Conservation (phyloP, 352 stramenopile species). For the Phytophthora uliginosa region DNA sequence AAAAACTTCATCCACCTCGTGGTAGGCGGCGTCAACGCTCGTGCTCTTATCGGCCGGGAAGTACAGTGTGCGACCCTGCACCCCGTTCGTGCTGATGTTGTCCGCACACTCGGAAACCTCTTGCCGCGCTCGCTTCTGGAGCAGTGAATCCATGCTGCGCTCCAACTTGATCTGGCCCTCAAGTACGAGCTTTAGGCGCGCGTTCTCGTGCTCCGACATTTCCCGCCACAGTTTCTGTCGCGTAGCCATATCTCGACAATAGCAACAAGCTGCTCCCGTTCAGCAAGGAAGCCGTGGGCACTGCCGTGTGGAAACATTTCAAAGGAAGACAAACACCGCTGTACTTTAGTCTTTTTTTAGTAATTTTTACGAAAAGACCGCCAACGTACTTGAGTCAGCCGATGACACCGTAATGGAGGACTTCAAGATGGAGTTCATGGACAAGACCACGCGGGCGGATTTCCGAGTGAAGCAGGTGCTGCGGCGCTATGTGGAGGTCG, state of each 20-base stretch:
- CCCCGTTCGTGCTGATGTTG: neutral
- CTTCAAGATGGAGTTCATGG: slow-evolving; percentile 56
- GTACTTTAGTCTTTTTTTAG: no score
- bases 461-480: slow-evolving; percentile 69
- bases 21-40: neutral
- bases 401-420: slow-evolving; percentile 65
- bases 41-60: neutral
- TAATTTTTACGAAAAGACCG: slow-evolving; percentile 30
- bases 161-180: neutral
- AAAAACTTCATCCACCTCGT: neutral
- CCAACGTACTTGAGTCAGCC: slow-evolving; percentile 17
- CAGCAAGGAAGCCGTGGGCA: slow-evolving; percentile 13
- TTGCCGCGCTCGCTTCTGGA: neutral
- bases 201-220: neutral
- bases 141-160: neutral
- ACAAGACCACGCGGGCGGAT: slow-evolving; percentile 51
- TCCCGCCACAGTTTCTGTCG: neutral
- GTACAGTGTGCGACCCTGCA: neutral
- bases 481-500: slow-evolving; percentile 22
- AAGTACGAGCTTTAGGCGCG: neutral
- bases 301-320: slow-evolving; percentile 41
- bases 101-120: neutral
- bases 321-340: slow-evolving; percentile 30
- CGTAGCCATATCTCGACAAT: slow-evolving; percentile 33
- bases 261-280: slow-evolving; percentile 49